Conservation (phyloP, 2,329 filamentous ascomycete genomes). For the Sporothrix euskadiensis region DNA sequence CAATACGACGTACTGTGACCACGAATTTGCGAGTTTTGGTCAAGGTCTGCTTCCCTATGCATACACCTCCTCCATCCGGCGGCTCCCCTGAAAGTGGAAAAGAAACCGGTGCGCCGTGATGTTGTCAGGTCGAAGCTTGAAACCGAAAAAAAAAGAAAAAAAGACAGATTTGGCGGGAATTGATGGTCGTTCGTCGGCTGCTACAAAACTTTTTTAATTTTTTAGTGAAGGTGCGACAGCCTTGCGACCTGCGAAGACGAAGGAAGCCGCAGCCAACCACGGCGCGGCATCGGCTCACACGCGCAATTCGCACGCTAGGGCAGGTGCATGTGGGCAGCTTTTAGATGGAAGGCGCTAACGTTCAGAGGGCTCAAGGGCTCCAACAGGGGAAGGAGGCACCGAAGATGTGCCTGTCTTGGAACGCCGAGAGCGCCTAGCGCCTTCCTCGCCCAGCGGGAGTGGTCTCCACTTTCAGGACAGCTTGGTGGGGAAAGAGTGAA, state of each 20-base stretch:
- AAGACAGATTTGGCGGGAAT: not conserved
- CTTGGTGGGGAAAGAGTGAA: slow-evolving; percentile 20
- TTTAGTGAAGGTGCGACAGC: slow-evolving; percentile 23
- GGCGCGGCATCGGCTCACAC: slow-evolving; percentile 26
- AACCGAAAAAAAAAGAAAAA: not conserved
- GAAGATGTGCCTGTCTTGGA: slow-evolving; percentile 7
- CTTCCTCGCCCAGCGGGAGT: not conserved
- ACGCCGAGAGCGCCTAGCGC: not conserved
- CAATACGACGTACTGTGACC: no score
- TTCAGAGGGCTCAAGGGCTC: not conserved
- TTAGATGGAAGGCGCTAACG: not conserved
- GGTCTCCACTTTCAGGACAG: slow-evolving; percentile 8
- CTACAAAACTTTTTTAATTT: not conserved
- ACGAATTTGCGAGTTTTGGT: not conserved
- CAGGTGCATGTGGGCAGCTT: not conserved
- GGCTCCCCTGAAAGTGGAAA: not conserved
- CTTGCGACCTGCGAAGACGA: slow-evolving; percentile 19
- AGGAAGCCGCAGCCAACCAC: slow-evolving; percentile 27
- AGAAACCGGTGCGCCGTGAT: not conserved
- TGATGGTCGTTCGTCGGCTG: not conserved
- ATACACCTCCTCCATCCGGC: not conserved
- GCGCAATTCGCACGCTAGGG: not conserved
- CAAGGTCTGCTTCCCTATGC: not conserved
- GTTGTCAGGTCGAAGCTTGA: not conserved
- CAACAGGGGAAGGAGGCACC: slow-evolving; percentile 13